Conservation (phyloP, 768 basidiomycete genomes). For the Amanita pseudoporphyria region DNA sequence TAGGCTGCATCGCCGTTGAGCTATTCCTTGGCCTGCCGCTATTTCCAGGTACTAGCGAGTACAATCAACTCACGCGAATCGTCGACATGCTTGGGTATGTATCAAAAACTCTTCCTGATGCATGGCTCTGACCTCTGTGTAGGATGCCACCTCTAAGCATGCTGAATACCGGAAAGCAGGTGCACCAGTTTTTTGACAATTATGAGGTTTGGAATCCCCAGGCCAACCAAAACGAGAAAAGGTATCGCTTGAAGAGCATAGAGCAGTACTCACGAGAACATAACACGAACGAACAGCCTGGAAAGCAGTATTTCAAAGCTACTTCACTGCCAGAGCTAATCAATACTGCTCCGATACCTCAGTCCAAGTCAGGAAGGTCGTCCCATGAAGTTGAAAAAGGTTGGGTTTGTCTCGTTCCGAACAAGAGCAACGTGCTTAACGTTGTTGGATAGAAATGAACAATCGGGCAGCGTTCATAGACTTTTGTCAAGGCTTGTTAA, state of each 20-base stretch:
- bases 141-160: conserved; percentile 89
- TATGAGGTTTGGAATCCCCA: conserved; percentile 55
- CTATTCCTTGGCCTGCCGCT: conserved; percentile 93
- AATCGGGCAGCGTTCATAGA: conserved; percentile 94
- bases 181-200: conserved; percentile 85
- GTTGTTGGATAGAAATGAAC: conserved; percentile 61
- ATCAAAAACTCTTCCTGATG: conserved; percentile 1
- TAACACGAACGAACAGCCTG: conserved; percentile 92
- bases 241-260: conserved; percentile 79
- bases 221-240: conserved; percentile 66
- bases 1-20: conserved; percentile 98
- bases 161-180: conserved; percentile 95
- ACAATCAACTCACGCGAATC: conserved; percentile 95
- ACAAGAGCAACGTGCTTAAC: neutral
- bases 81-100: conserved; percentile 97
- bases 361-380: conserved; percentile 68
- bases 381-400: conserved; percentile 87
- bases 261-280: conserved; percentile 96
- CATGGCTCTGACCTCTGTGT: conserved; percentile 8
- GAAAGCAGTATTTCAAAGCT: conserved; percentile 98
- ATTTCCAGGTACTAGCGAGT: conserved; percentile 98
- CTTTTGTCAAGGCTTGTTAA: conserved; percentile 90
- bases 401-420: conserved; percentile 20
- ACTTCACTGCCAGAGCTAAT: conserved; percentile 91
- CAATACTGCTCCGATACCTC: conserved; percentile 89